These are phyloP conservation scores for Kalmanozyma brasiliensis DNA, from an alignment of 1,284 basidiomycete genomes.

Conservation along the genomic window DNA sequence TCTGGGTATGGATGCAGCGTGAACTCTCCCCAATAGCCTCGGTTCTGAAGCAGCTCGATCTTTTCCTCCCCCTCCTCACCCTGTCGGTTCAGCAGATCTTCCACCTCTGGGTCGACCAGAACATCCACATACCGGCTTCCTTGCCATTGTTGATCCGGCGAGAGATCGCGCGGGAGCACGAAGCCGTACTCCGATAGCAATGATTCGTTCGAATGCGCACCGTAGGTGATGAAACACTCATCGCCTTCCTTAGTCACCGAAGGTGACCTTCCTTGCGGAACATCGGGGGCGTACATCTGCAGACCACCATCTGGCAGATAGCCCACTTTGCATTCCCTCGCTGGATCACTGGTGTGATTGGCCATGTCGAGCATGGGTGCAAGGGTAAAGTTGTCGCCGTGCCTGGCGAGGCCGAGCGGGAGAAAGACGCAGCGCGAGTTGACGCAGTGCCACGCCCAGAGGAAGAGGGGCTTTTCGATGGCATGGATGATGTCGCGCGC, in stretches of 20 bases:
- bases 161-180: constrained; percentile 28
- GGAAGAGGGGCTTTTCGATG: constrained; percentile 17
- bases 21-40: constrained; percentile 62
- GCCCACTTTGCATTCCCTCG: constrained; percentile 52
- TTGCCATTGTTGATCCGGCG: constrained; percentile 14
- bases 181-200: constrained; percentile 64
- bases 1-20: constrained; percentile 55
- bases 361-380: constrained; percentile 66
- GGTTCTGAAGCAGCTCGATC: constrained; percentile 49
- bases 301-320: constrained; percentile 41
- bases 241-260: constrained; percentile 26
- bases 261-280: too few relatives aligned
- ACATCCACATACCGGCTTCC: constrained; percentile 57
- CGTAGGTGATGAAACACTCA: constrained; percentile 62
- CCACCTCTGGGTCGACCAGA: constrained; percentile 42
- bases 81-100: constrained; percentile 24
- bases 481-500: constrained; percentile 10
- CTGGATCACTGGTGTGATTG: constrained; percentile 55
- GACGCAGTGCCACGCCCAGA: constrained; percentile 62
- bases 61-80: constrained; percentile 40
- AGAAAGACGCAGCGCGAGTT: constrained; percentile 63
- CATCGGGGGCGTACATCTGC: constrained; percentile 47
- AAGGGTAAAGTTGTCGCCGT: constrained; percentile 63
- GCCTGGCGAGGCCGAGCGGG: constrained; percentile 49
- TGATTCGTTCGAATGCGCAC: constrained; percentile 56